phyloP scores from a whole-genome alignment of 2,329 filamentous ascomycete genomes.

The Macrophomina tecta region DNA sequence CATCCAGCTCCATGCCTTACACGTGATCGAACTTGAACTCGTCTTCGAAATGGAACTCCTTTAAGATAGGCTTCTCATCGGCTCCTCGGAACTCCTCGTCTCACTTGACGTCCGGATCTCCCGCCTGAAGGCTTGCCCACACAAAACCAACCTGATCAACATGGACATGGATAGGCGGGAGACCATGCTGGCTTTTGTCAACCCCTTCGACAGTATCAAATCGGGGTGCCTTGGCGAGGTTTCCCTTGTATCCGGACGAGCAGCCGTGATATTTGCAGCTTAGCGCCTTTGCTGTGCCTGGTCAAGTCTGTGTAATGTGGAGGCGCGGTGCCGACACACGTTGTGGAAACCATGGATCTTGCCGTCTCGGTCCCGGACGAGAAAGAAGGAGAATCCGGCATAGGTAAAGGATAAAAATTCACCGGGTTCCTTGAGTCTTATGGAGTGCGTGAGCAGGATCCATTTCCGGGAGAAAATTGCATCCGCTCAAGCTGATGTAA shows the following conservation, averaged over 20 bases:
- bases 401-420: slow-evolving; percentile 64
- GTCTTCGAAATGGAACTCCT: slow-evolving; percentile 41
- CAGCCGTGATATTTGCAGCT: slow-evolving; percentile 53
- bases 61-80: slow-evolving; percentile 43
- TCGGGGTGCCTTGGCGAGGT: slow-evolving; percentile 49
- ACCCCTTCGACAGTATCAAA: slow-evolving; percentile 50
- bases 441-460: slow-evolving; percentile 62
- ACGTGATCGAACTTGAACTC: slow-evolving; percentile 55
- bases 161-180: slow-evolving; percentile 44
- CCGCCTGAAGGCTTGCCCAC: slow-evolving; percentile 46
- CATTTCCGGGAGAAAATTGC: slow-evolving; percentile 65
- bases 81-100: slow-evolving; percentile 39
- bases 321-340: slow-evolving; percentile 51
- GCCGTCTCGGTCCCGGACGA: slow-evolving; percentile 10
- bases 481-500: slow-evolving; percentile 64
- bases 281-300: slow-evolving; percentile 44
- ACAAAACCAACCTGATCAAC: slow-evolving; percentile 43
- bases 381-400: slow-evolving; percentile 57
- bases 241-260: slow-evolving; percentile 48
- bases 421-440: slow-evolving; percentile 57
- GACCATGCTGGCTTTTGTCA: slow-evolving; percentile 46
- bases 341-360: slow-evolving; percentile 47
- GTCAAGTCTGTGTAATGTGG: slow-evolving; percentile 36
- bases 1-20: slow-evolving; percentile 40
- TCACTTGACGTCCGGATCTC: slow-evolving; percentile 41